Evolutionary conservation across 768 basidiomycete species (phyloP), one percentile per base, ranked within the genome.

Genomic region (Boletellus ananas): DNA sequence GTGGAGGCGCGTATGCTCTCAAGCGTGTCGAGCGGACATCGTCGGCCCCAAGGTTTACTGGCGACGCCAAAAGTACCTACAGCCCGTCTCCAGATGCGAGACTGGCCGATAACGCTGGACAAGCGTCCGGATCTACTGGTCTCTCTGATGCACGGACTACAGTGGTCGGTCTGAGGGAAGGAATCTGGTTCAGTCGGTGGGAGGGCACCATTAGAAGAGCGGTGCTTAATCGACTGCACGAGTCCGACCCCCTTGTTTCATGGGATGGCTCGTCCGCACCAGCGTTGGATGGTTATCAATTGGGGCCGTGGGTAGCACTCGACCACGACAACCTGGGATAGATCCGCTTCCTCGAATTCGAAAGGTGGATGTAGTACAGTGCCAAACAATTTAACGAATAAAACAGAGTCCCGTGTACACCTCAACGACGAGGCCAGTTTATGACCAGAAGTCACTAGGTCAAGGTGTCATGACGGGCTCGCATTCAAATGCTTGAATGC

Each of bases 131-230:
- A 68, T 31, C 57, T 58, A 14, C 33, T 34, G 23, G 10, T 57
- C 52, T 49, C 78, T 72, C 41, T 65, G 54, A 31, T 47, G n/a
- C 54, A 59, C 49, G 2, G 11, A 71, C 70, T 53, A 69, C 71
- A 59, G 55, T 80, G 9, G 60, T 81, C 2, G 90, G 90, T 6
- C 59, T 80, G 49, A 74, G 74, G 52, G 91, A 92, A 66, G 85
- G 82, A 8, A 79, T 85, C 54, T 94, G 90, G 90, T 86, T 90
- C 64, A 77, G 75, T 63, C 72, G 72, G 46, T 92, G 90, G 88
- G 86, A 91, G 59, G 73, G 72, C 21, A 73, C 80, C 1, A 88
- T 94, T 47, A 72, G 71, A 37, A 74, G 79, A 20, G 81, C 80
- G 0, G 87, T 90, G 2, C 53, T 70, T 5, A 66, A 63, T 45